These are phyloP conservation scores for Oidiodendron maius DNA, from an alignment of 495 filamentous ascomycete species.

Conservation along the genomic window DNA sequence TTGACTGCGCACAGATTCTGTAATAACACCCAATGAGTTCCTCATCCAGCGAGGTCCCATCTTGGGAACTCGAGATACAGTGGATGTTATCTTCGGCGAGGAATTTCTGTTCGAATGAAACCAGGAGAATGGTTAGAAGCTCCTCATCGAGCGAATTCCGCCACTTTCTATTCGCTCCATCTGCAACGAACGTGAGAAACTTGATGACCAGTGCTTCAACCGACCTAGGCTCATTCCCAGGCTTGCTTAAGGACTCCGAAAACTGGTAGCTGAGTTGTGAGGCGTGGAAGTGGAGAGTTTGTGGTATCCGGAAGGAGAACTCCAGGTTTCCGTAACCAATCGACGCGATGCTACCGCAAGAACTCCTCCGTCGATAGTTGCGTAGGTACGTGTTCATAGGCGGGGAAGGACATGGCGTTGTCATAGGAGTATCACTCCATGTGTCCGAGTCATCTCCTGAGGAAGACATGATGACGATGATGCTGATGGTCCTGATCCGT, in stretches of 20 bases:
- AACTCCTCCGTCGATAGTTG: neutral
- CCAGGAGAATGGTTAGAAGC: neutral
- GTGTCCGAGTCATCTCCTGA: neutral
- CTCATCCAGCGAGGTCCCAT: neutral
- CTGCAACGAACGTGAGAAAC: neutral
- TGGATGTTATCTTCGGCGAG: neutral
- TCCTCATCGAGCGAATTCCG: neutral
- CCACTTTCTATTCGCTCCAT: neutral
- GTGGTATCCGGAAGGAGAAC: neutral
- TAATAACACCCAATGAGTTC: slow-evolving; percentile 31
- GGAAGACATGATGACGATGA: neutral
- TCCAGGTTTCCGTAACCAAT: neutral
- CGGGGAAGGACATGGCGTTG: neutral
- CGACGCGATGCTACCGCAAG: neutral
- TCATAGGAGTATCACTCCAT: neutral
- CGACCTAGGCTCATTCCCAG: neutral
- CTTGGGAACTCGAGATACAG: neutral
- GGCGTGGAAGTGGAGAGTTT: neutral
- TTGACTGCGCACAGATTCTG: slow-evolving; percentile 25
- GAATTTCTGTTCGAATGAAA: neutral
- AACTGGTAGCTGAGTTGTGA: neutral
- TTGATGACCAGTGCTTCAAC: neutral
- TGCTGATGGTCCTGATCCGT: neutral
- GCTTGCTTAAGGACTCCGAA: neutral
- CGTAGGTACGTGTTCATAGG: neutral